Percentiles rank a stretch among this genome's conserved stretches.
phyloP scores from a whole-genome alignment of 495 filamentous ascomycete genomes.

The Darksidea phi region DNA sequence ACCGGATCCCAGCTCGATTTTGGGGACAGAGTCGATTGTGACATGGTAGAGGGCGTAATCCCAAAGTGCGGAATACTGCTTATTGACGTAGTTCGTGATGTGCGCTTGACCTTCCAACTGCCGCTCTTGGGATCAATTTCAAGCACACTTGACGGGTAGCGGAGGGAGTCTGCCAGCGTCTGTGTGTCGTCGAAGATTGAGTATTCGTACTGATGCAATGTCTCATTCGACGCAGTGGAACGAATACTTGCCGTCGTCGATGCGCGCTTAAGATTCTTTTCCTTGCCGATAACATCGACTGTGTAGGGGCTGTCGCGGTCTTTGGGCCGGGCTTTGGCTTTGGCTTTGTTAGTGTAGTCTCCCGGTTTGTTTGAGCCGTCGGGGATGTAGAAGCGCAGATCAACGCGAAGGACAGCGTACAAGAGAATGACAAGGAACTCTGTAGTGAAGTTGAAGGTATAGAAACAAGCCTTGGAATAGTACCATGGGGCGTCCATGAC shows the following conservation, averaged over 20 bases:
- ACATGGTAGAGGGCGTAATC: background rate
- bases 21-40: background rate
- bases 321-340: too few relatives aligned
- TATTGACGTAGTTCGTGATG: background rate
- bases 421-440: slow-evolving; percentile 67
- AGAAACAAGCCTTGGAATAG: slow-evolving; percentile 51
- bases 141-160: slow-evolving; percentile 23
- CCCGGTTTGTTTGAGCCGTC: slow-evolving; percentile 37
- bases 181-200: slow-evolving; percentile 22
- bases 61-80: background rate
- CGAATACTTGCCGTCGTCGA: background rate
- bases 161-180: slow-evolving; percentile 22
- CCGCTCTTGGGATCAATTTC: slow-evolving; percentile 26
- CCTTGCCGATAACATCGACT: slow-evolving; percentile 13
- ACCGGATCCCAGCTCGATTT: slow-evolving; percentile 7
- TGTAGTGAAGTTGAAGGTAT: slow-evolving; percentile 71
- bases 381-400: slow-evolving; percentile 72
- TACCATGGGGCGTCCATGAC: slow-evolving; percentile 35
- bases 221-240: slow-evolving; percentile 9
- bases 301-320: slow-evolving; percentile 2
- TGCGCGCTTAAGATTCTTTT: slow-evolving; percentile 20
- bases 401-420: slow-evolving; percentile 65
- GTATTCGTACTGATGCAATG: slow-evolving; percentile 16
- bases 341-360: slow-evolving; percentile 7
- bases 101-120: slow-evolving; percentile 23